Base-by-base conservation (phyloP, 192 early-diverging fungal species). In the Backusella australiensis region DNA sequence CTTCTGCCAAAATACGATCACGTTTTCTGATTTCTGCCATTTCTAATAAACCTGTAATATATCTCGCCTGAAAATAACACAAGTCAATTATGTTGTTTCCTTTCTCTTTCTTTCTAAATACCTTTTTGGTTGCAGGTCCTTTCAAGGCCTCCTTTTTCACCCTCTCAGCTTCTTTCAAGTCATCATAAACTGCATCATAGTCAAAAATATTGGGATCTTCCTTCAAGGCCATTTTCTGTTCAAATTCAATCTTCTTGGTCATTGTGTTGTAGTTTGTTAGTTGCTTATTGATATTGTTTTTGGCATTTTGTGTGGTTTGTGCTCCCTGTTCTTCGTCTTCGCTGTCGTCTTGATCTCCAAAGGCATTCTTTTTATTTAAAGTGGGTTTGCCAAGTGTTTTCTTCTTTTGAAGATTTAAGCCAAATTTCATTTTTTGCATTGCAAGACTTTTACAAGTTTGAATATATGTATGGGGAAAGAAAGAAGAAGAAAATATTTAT, bases 141-240 rank as follows among this genome's bases (percentile, higher is more conserved):
- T 91, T 90, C 21, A 82, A 77, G 32, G 84, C 78, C 66, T 86
- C 82, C 73, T 85, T 83, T 73, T 86, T 80, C 0, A 84, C 80
- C 14, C 77, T 82, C 46, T 93, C 91, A 1, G 74, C 84, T 21
- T 82, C 83, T 71, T 94, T 94, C 36, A 94, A 77, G 66, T 88
- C 85, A 65, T 95, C 93, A 77, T 93, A 95, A 1, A 90, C 89
- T 11, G 82, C 91, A 75, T 95, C 93, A 76, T 95, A 95, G 72
- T 94, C 93, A 83, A 92, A 95, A 3, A 91, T 85, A 56, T 78
- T 89, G 12, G 93, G 79, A 75, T 95, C 93, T 77, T 93, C 86
- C 36, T 87, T 86, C 1, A 95, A 76, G 9, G 93, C 93, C 74
- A 87, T 81, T 65, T 85, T 77, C n/a, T 91, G 89, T 41, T 78